Evolutionary conservation across 1,284 basidiomycete species (phyloP).

Genomic region (Cryptococcus floricola): DNA sequence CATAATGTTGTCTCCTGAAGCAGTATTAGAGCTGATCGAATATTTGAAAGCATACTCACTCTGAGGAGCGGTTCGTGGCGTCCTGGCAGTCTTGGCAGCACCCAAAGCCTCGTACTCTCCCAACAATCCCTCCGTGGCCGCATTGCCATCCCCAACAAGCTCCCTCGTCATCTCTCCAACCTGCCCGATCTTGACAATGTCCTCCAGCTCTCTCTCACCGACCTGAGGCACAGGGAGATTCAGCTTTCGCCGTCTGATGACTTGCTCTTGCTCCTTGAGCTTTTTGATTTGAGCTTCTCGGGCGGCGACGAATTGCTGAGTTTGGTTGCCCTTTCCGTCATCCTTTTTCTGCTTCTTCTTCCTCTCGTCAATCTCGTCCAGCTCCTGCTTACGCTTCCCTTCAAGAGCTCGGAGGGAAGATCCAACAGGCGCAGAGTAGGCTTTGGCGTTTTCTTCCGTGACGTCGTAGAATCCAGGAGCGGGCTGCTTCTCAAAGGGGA

Average conservation of each 20-base stretch:
- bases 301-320: slow-evolving; percentile 87
- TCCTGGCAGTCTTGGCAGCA: slow-evolving; percentile 81
- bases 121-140: slow-evolving; percentile 78
- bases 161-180: slow-evolving; percentile 83
- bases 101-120: slow-evolving; percentile 90
- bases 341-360: slow-evolving; percentile 68
- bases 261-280: slow-evolving; percentile 93
- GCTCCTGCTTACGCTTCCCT: slow-evolving; percentile 72
- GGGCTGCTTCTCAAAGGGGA: slow-evolving; percentile 96
- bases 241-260: slow-evolving; percentile 81
- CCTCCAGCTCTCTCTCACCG: slow-evolving; percentile 91
- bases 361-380: slow-evolving; percentile 82
- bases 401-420: slow-evolving; percentile 83
- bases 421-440: slow-evolving; percentile 82
- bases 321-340: slow-evolving; percentile 58
- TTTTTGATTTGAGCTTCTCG: slow-evolving; percentile 96
- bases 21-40: slow-evolving; percentile 3
- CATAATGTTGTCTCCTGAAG: slow-evolving; percentile 82
- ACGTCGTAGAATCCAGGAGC: slow-evolving; percentile 97
- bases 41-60: slow-evolving; percentile 56
- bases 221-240: slow-evolving; percentile 88
- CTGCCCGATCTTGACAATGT: slow-evolving; percentile 97
- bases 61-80: slow-evolving; percentile 85
- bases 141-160: slow-evolving; percentile 67
- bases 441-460: slow-evolving; percentile 85